Evolutionary conservation across 148 eudicot genomes (phyloP), one percentile per base, ranked within the genome.

Genomic region (Chenopodium album): DNA sequence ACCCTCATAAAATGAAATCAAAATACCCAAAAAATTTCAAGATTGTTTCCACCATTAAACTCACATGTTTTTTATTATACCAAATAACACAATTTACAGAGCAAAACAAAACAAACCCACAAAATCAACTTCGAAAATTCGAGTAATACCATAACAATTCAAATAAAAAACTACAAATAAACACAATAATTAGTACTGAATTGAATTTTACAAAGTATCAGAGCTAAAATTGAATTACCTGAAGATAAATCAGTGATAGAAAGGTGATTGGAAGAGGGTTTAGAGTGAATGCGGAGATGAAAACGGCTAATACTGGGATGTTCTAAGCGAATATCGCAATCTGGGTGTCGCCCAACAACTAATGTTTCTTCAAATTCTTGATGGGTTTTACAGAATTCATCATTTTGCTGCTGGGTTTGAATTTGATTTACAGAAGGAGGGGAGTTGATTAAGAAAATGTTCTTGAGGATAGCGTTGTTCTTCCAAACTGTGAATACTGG

Each of bases 251-350:
- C 98, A 48, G 88, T 80, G 71, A 93, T 82, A 62, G 73, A 90
- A 70, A 95, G 94, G 0, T 62, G 69, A 0, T 76, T 85, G 1
- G 80, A 79, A 26, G 89, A 87, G 65, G 92, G 92, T 23, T 86
- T 82, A 1, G 90, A 91, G 87, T 90, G 89, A 72, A 93, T 88
- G 1, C 88, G 91, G 78, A 93, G 94, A 80, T 95, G 99, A 77
- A 92, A 93, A 78, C 99, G 85, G 71, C 98, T 95, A 81, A 95
- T 91, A 79, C 97, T 95, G 19, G 99, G 99, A 83, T 95, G 99
- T 71, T 92, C 97, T 77, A 95, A 78, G 5, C 88, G 89, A 68
- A 95, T 90, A 78, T 90, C 88, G 67, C 98, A 93, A 83, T 93
- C 90, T 0, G 98, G 98, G 82, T 93, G 97, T 71, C 98, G 88